Percentiles rank a stretch among this genome's conserved stretches.
Conservation (phyloP, 176 grass and related monocot species). For the Olyra latifolia region DNA sequence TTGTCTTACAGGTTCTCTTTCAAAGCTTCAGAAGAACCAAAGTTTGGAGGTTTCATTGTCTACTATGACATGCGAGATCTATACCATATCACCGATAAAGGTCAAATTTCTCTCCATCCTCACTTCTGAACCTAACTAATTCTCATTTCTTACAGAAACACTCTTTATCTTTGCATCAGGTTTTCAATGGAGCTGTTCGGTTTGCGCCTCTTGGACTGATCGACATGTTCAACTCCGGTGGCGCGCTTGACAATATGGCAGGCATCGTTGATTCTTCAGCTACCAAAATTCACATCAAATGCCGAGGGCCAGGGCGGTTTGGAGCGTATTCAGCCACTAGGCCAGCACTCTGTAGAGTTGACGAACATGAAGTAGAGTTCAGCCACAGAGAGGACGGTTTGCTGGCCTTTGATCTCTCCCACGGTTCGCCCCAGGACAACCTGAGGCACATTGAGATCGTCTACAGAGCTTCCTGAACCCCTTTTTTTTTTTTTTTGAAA, state of each 20-base stretch:
- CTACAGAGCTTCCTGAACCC: slow-evolving; percentile 14
- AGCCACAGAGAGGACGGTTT: slow-evolving; percentile 25
- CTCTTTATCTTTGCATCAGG: slow-evolving; percentile 17
- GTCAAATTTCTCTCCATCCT: slow-evolving; percentile 12
- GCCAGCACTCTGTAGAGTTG: slow-evolving; percentile 37
- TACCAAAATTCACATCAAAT: slow-evolving; percentile 33
- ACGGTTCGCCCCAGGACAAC: neutral
- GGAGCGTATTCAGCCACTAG: slow-evolving; percentile 46
- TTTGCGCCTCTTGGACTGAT: slow-evolving; percentile 49
- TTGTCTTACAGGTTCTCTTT: slow-evolving; percentile 25
- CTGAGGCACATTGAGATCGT: slow-evolving; percentile 29
- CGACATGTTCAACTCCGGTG: slow-evolving; percentile 67
- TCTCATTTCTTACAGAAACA: neutral
- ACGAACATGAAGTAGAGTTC: slow-evolving; percentile 40
- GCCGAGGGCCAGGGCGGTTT: slow-evolving; percentile 42
- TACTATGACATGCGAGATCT: slow-evolving; percentile 48
- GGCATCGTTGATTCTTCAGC: slow-evolving; percentile 9
- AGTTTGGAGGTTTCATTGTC: slow-evolving; percentile 35
- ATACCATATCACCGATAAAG: slow-evolving; percentile 47
- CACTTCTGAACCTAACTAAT: neutral
- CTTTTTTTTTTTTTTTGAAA: neutral
- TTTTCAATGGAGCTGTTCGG: neutral
- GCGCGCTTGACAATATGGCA: slow-evolving; percentile 30
- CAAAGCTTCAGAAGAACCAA: slow-evolving; percentile 38
- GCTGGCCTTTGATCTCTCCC: slow-evolving; percentile 31